A percentile compares a stretch with the other conserved stretches of the same genome.
phyloP scores from a whole-genome alignment of 352 stramenopile genomes.

The Globisporangium viniferum region DNA sequence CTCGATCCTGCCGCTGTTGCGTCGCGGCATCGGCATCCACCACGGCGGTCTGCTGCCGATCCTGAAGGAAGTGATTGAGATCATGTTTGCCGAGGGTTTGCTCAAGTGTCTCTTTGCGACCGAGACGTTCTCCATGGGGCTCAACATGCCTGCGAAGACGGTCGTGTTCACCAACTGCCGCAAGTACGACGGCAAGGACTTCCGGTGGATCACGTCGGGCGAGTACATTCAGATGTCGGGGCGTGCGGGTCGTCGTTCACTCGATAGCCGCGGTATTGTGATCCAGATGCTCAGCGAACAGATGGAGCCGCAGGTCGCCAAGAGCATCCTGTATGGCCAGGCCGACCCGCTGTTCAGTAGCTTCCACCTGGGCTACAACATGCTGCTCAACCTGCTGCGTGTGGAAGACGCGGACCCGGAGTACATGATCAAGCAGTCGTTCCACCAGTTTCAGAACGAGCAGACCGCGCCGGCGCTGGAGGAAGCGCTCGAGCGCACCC shows the following conservation, averaged over 20 bases:
- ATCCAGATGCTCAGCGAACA: constrained; percentile 99
- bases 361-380: constrained; percentile 99
- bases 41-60: constrained; percentile 99
- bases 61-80: constrained; percentile 97
- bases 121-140: constrained; percentile 96
- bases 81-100: constrained; percentile 92
- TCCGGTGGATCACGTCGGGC: constrained; percentile 95
- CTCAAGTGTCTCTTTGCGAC: constrained; percentile 99
- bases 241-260: constrained; percentile 95
- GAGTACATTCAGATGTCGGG: constrained; percentile 97
- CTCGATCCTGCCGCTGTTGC: constrained; percentile 95
- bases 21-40: constrained; percentile 99
- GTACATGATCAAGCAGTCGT: constrained; percentile 98
- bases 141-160: constrained; percentile 99
- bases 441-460: constrained; percentile 94
- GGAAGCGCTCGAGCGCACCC: constrained; percentile 72
- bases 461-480: constrained; percentile 74
- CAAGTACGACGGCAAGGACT: constrained; percentile 96
- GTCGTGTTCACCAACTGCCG: constrained; percentile 98
- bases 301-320: constrained; percentile 97
- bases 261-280: constrained; percentile 97
- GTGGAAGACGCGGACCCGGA: constrained; percentile 97
- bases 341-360: constrained; percentile 66
- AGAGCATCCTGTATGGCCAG: constrained; percentile 90
- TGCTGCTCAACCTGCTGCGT: constrained; percentile 99